phyloP scores from a whole-genome alignment of 1,139 yeast genomes.

The Candida glucosophila region DNA sequence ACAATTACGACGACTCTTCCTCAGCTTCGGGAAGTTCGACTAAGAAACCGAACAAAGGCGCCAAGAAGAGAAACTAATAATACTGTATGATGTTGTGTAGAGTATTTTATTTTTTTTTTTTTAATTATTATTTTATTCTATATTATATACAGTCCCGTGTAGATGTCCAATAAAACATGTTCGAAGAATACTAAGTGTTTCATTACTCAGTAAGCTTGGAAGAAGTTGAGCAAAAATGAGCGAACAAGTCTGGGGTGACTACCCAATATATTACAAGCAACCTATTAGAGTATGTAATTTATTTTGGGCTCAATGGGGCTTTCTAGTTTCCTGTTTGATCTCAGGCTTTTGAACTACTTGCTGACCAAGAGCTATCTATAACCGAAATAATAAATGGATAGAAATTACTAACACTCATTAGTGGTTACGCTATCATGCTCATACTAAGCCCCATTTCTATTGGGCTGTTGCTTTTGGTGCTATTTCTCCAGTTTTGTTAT shows the following conservation, averaged over 20 bases:
- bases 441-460: slow-evolving; percentile 71
- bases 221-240: slow-evolving; percentile 1
- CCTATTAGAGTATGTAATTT: slow-evolving; percentile 50
- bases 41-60: not conserved
- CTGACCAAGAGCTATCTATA: too few species aligned
- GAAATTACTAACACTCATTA: slow-evolving; percentile 25
- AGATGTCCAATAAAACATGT: slow-evolving; percentile 1
- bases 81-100: not conserved
- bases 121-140: not conserved
- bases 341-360: too few species aligned
- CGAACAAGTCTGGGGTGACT: slow-evolving; percentile 40
- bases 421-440: slow-evolving; percentile 78
- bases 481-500: slow-evolving; percentile 57
- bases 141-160: not conserved
- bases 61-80: not conserved
- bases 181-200: slow-evolving; percentile 1
- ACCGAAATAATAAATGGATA: too few species aligned
- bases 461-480: slow-evolving; percentile 61
- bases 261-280: slow-evolving; percentile 54
- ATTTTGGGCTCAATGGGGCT: not conserved
- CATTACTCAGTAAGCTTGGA: not conserved
- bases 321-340: not conserved
- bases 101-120: not conserved
- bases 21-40: too few species aligned
- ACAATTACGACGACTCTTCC: slow-evolving; percentile 1